Evolutionary conservation across 768 basidiomycete genomes (phyloP), one percentile per base, ranked within the genome.

Genomic region (Xerocomus brunneocitrinus): DNA sequence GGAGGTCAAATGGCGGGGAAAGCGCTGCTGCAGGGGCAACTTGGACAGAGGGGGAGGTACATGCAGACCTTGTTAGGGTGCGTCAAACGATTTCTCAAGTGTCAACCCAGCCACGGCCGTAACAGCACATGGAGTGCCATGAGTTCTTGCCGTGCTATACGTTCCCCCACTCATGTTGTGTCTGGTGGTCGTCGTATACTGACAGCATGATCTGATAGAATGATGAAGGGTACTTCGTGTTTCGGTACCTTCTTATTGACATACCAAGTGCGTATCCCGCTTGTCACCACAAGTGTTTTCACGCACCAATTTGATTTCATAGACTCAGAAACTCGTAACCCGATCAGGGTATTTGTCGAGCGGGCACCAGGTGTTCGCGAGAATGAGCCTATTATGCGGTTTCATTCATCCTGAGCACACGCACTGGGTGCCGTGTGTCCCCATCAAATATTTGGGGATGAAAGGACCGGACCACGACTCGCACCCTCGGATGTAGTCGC

Each of bases 31-130:
- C 72, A 22, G 78, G 76, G 12, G 73, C 72, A 53, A 62, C 71
- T 16, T 88, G 78, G 70, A 83, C 77, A 16, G 88, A 91, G 56
- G 89, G 90, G 8, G 88, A 91, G 61, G 87, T 88, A 8, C 90
- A 91, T 67, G 90, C 82, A 8, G 84, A 87, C 69, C 76, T 90
- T 39, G 74, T 90, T 54, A 80, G 80, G 76, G 89, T 89, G 68
- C 53, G 81, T 73, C 19, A 19, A 52, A 41, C 36, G 22, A 40
- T 53, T 55, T 54, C 16, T 50, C 47, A 19, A 38, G 22, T 41
- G 41, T 53, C n/a, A 43, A 30, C 36, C 48, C 16, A 16, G 42
- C 40, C 31, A 31, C 6, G 28, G 52, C 47, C 19, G 38, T 42
- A 16, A 34, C 28, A 42, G 28, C 30, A 24, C 39, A 41, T 31